These are phyloP conservation scores for Chrysoporthe puriensis DNA, from an alignment of 2,329 filamentous ascomycete species.

Conservation along the genomic window DNA sequence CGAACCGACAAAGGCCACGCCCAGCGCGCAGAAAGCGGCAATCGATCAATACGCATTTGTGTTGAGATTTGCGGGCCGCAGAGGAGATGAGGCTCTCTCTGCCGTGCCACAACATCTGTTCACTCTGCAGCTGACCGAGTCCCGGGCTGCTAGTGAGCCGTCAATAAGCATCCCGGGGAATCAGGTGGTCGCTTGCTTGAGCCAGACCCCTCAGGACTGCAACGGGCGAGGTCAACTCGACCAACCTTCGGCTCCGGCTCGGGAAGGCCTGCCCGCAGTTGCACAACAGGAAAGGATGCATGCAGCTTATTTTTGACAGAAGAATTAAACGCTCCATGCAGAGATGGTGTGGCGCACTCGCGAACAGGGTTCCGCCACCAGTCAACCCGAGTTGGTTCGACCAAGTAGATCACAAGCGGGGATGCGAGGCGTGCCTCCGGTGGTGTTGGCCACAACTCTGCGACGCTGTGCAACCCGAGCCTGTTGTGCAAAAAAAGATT, in stretches of 20 bases:
- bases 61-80: neutral
- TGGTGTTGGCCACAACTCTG: slow-evolving; percentile 10
- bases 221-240: neutral
- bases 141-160: neutral
- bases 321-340: neutral
- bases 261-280: neutral
- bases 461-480: slow-evolving; percentile 18
- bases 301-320: slow-evolving; percentile 8
- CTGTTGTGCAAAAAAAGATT: slow-evolving; percentile 9
- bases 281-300: slow-evolving; percentile 10
- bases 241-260: neutral
- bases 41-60: neutral
- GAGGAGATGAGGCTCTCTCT: neutral
- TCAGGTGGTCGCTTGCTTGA: neutral
- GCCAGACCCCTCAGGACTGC: neutral
- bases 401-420: slow-evolving; percentile 15
- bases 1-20: neutral
- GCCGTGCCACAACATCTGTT: neutral
- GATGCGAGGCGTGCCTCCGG: slow-evolving; percentile 21
- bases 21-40: neutral
- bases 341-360: slow-evolving; percentile 19
- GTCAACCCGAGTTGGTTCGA: neutral
- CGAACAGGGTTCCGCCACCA: slow-evolving; percentile 10
- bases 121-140: neutral
- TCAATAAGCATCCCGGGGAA: neutral